Percentiles rank a stretch among this genome's conserved stretches.
Conservation (phyloP, 257 asterid genomes). For the Asclepias syriaca region DNA sequence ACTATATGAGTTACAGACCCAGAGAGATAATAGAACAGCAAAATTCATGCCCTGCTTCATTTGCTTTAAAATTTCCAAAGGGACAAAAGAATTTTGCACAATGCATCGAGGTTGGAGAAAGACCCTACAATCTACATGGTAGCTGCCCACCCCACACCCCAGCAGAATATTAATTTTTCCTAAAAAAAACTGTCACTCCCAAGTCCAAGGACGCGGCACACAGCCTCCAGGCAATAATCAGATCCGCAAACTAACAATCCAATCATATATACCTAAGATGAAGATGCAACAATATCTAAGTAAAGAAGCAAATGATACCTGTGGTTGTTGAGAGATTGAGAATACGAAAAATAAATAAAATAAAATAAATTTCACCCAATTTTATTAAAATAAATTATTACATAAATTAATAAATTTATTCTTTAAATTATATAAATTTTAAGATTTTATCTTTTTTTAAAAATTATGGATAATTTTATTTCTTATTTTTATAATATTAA, state of each 20-base stretch:
- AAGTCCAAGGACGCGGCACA: background rate
- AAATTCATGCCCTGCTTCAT: background rate
- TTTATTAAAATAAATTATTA: too few relatives aligned
- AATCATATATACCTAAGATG: background rate
- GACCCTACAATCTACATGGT: background rate
- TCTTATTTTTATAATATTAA: too few relatives aligned
- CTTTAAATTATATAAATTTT: too few relatives aligned
- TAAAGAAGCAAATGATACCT: too few relatives aligned
- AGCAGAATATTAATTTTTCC: background rate
- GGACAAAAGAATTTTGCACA: background rate
- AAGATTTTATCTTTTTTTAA: too few relatives aligned
- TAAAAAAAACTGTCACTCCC: background rate
- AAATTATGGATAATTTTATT: too few relatives aligned
- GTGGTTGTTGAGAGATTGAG: too few relatives aligned
- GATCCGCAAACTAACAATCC: background rate
- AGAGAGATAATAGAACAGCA: constrained; percentile 3
- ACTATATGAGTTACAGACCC: background rate
- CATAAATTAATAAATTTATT: too few relatives aligned
- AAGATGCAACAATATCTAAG: too few relatives aligned
- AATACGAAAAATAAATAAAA: too few relatives aligned
- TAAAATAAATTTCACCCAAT: too few relatives aligned
- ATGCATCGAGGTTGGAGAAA: background rate
- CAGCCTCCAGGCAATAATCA: background rate
- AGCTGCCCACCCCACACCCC: background rate
- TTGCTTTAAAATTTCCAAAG: background rate